These are phyloP conservation scores for Eimeria sp. DNA, from an alignment of 169 alveolate species.

Conservation along the genomic window DNA sequence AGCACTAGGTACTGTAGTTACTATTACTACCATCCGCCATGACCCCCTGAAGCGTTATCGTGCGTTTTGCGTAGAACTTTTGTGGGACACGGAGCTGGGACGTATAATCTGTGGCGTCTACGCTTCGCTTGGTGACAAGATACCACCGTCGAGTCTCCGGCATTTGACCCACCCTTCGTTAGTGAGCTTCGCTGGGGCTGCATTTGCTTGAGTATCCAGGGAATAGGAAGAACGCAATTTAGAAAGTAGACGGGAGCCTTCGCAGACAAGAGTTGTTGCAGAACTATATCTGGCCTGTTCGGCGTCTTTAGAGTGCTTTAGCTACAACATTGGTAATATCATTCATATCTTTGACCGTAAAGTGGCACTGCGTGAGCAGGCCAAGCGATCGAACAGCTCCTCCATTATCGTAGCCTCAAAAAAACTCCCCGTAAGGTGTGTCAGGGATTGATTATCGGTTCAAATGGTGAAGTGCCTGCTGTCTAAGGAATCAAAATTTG, in stretches of 20 bases:
- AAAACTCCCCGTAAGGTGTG: neutral
- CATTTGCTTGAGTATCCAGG: neutral
- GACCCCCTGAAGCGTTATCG: neutral
- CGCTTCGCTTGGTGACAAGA: neutral
- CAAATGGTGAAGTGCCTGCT: neutral
- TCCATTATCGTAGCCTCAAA: neutral
- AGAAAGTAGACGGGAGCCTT: too few species aligned
- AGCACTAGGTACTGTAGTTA: too few species aligned
- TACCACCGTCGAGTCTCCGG: neutral
- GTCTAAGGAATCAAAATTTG: neutral
- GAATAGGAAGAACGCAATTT: neutral
- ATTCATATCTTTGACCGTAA: neutral
- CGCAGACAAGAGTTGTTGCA: too few species aligned
- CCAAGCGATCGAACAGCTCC: neutral
- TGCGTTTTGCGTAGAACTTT: neutral
- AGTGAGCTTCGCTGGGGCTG: neutral
- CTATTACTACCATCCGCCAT: too few species aligned
- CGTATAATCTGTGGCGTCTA: neutral
- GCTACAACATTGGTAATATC: neutral
- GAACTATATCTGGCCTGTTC: too few species aligned
- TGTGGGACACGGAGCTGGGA: neutral
- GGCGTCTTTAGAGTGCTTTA: too few species aligned
- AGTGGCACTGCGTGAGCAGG: neutral
- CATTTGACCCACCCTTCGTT: neutral
- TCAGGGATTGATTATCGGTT: neutral